Percentiles rank a stretch among this genome's conserved stretches.
These are phyloP conservation scores for Starmerella cellae DNA, from an alignment of 805 yeast genomes.

Conservation along the genomic window DNA sequence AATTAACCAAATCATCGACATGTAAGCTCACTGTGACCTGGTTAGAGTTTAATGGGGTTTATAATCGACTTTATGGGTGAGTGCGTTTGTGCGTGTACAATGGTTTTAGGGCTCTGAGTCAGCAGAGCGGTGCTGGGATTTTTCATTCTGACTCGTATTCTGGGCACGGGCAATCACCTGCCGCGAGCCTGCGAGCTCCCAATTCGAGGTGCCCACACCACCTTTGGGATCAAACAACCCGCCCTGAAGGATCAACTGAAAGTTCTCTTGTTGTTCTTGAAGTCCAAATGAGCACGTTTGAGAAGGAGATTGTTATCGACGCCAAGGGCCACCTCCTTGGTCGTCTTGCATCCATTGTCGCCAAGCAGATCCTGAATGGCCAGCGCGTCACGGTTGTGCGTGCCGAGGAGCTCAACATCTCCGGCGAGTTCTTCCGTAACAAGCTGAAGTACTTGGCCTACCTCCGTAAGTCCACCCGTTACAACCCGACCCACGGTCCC, in stretches of 20 bases:
- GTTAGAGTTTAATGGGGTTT: too few relatives aligned
- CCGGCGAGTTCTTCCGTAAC: constrained; percentile 99
- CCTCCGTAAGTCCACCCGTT: constrained; percentile 98
- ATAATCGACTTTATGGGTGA: too few relatives aligned
- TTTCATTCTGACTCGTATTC: not conserved
- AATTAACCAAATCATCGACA: too few relatives aligned
- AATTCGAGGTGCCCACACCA: not conserved
- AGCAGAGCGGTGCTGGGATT: not conserved
- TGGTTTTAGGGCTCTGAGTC: not conserved
- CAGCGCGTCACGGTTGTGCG: constrained; percentile 96
- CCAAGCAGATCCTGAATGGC: constrained; percentile 97
- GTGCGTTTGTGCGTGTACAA: too few relatives aligned
- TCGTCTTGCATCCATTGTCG: constrained; percentile 97
- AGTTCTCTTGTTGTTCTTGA: not conserved
- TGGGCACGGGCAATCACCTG: not conserved
- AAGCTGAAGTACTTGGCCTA: constrained; percentile 99
- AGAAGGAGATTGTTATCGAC: constrained; percentile 71
- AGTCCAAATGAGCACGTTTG: constrained; percentile 59
- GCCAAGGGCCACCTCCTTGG: constrained; percentile 99
- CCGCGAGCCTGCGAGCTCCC: not conserved
- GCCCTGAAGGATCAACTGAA: constrained; percentile 1
- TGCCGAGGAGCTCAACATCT: constrained; percentile 92
- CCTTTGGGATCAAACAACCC: not conserved
- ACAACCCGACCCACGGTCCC: constrained; percentile 98
- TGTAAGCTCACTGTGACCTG: too few relatives aligned